Evolutionary conservation across 2,329 filamentous ascomycete genomes (phyloP).

Genomic region (Talaromyces rugulosus): DNA sequence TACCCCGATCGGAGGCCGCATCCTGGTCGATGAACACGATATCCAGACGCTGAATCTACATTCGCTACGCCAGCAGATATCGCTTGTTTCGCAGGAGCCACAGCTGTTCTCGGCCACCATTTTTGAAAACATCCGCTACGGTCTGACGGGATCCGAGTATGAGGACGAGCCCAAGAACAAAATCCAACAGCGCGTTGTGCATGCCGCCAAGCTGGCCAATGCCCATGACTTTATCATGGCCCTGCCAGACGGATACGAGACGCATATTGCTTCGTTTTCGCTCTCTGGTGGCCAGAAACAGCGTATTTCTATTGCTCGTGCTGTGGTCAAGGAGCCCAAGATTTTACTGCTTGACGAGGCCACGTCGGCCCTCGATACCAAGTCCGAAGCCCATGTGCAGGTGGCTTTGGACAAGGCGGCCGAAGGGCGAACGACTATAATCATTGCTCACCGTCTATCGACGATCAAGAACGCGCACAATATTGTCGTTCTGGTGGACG

Average conservation of each 20-base stretch:
- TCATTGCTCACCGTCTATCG: slow-evolving; percentile 90
- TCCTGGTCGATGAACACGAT: slow-evolving; percentile 79
- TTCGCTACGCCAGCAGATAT: slow-evolving; percentile 89
- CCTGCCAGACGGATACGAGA: slow-evolving; percentile 86
- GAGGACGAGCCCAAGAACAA: slow-evolving; percentile 66
- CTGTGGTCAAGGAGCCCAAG: slow-evolving; percentile 86
- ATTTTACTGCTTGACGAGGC: slow-evolving; percentile 92
- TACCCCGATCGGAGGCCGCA: slow-evolving; percentile 72
- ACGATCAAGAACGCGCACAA: slow-evolving; percentile 94
- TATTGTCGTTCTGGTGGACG: slow-evolving; percentile 86
- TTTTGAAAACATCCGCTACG: slow-evolving; percentile 83
- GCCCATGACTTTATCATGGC: slow-evolving; percentile 84
- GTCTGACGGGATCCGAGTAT: slow-evolving; percentile 76
- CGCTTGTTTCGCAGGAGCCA: slow-evolving; percentile 89
- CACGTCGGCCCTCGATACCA: slow-evolving; percentile 88
- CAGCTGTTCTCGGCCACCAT: slow-evolving; percentile 87
- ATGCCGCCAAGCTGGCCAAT: slow-evolving; percentile 86
- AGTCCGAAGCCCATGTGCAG: slow-evolving; percentile 91
- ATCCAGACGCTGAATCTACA: slow-evolving; percentile 76
- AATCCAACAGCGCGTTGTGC: slow-evolving; percentile 66
- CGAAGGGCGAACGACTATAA: slow-evolving; percentile 85
- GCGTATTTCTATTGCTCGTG: slow-evolving; percentile 88
- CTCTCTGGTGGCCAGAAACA: slow-evolving; percentile 95
- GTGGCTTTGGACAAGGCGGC: slow-evolving; percentile 84
- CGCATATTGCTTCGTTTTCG: slow-evolving; percentile 91